phyloP scores from a whole-genome alignment of 768 basidiomycete species.

The Chalciporus chontae region DNA sequence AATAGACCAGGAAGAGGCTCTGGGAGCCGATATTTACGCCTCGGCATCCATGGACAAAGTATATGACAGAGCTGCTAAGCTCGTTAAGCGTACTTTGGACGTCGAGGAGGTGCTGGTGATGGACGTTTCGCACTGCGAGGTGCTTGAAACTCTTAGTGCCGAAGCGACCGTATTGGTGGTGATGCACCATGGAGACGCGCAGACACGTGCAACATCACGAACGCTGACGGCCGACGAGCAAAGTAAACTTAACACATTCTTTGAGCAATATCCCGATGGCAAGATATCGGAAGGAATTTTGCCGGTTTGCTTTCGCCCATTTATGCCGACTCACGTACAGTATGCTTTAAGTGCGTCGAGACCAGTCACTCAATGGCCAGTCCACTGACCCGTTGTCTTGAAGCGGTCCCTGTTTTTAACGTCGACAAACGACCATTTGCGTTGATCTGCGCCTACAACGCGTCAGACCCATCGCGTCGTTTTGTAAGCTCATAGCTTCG shows the following conservation, averaged over 20 bases:
- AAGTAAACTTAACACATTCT: slow-evolving; percentile 69
- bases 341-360: slow-evolving; percentile 75
- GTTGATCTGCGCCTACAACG: slow-evolving; percentile 87
- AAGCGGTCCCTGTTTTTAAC: slow-evolving; percentile 90
- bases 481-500: slow-evolving; percentile 50
- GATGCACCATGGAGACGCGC: slow-evolving; percentile 65
- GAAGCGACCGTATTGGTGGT: slow-evolving; percentile 66
- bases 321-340: slow-evolving; percentile 77
- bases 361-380: neutral
- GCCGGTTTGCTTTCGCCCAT: slow-evolving; percentile 76
- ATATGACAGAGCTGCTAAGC: slow-evolving; percentile 84
- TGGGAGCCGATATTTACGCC: slow-evolving; percentile 20
- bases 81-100: slow-evolving; percentile 87
- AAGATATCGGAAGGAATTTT: slow-evolving; percentile 85
- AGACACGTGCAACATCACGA: slow-evolving; percentile 47
- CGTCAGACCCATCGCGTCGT: slow-evolving; percentile 72
- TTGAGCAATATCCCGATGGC: slow-evolving; percentile 78
- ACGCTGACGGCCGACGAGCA: slow-evolving; percentile 71
- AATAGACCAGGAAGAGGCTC: slow-evolving; percentile 56
- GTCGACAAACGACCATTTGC: slow-evolving; percentile 92
- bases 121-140: slow-evolving; percentile 89
- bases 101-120: slow-evolving; percentile 90
- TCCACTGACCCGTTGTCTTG: slow-evolving; percentile 1
- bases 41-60: slow-evolving; percentile 75
- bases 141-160: slow-evolving; percentile 61